Conservation (phyloP, 306 rosid species). For the Cucumis hystrix region DNA sequence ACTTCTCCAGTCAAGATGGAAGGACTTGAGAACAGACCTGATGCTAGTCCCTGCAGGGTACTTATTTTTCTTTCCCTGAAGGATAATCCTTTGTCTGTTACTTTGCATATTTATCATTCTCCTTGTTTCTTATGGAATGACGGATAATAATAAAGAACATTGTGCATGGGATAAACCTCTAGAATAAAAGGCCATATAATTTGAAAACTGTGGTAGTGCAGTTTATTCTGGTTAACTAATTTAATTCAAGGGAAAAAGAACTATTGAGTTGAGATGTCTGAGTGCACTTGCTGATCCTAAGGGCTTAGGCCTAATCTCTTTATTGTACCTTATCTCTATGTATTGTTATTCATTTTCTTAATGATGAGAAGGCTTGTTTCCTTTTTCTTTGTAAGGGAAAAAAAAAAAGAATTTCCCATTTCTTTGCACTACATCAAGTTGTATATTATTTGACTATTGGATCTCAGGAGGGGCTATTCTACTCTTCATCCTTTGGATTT, state of each 20-base stretch:
- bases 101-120: neutral
- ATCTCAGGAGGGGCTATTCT: neutral
- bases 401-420: neutral
- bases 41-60: constrained; percentile 85
- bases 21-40: constrained; percentile 80
- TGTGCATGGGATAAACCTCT: neutral
- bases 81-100: neutral
- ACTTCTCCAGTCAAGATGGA: constrained; percentile 66
- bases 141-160: neutral
- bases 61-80: constrained; percentile 12
- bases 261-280: neutral
- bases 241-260: neutral
- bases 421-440: neutral
- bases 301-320: no score
- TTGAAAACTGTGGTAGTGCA: neutral
- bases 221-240: neutral
- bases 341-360: no score
- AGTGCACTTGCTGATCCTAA: no score
- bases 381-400: no score
- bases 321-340: no score
- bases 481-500: neutral
- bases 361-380: no score
- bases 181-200: neutral
- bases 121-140: neutral
- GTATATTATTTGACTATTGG: neutral